Conservation (phyloP, 2,329 filamentous ascomycete genomes). For the Colletotrichum viniferum region DNA sequence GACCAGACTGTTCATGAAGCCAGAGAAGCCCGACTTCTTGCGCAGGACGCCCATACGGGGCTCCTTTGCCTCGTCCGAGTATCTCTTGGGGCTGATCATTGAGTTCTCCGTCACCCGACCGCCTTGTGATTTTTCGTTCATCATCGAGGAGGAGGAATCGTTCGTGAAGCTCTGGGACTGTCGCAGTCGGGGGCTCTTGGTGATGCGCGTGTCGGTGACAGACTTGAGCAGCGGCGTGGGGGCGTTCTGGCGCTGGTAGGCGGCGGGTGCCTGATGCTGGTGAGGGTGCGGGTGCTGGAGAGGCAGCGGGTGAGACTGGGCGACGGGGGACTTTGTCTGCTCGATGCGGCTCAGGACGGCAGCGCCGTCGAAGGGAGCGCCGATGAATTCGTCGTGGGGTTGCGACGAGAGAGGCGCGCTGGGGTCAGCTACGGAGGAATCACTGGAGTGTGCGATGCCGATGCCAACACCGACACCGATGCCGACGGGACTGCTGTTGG, state of each 20-base stretch:
- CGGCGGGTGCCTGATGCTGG: constrained; percentile 21
- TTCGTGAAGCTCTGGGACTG: constrained; percentile 70
- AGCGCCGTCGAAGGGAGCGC: constrained; percentile 68
- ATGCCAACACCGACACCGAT: constrained; percentile 23
- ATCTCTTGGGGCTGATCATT: constrained; percentile 68
- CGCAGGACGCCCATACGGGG: constrained; percentile 65
- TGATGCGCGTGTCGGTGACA: constrained; percentile 56
- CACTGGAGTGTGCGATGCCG: constrained; percentile 18
- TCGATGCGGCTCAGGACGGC: constrained; percentile 66
- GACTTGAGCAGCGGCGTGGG: constrained; percentile 49
- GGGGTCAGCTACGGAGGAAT: constrained; percentile 37
- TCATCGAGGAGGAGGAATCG: constrained; percentile 53
- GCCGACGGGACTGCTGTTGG: constrained; percentile 23
- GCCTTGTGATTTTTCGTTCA: constrained; percentile 47
- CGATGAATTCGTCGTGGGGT: constrained; percentile 64
- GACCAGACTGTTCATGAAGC: constrained; percentile 82
- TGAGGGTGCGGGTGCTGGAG: constrained; percentile 23
- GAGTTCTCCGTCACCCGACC: constrained; percentile 43
- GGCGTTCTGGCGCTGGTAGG: constrained; percentile 31
- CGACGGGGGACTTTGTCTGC: constrained; percentile 46
- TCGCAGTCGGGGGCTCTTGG: constrained; percentile 62
- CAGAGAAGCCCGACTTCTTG: constrained; percentile 89
- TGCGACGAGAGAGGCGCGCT: constrained; percentile 32
- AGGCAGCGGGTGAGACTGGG: constrained; percentile 18
- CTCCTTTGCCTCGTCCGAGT: constrained; percentile 78